phyloP scores from a whole-genome alignment of 345 rosid species.

The Combretum micranthum region DNA sequence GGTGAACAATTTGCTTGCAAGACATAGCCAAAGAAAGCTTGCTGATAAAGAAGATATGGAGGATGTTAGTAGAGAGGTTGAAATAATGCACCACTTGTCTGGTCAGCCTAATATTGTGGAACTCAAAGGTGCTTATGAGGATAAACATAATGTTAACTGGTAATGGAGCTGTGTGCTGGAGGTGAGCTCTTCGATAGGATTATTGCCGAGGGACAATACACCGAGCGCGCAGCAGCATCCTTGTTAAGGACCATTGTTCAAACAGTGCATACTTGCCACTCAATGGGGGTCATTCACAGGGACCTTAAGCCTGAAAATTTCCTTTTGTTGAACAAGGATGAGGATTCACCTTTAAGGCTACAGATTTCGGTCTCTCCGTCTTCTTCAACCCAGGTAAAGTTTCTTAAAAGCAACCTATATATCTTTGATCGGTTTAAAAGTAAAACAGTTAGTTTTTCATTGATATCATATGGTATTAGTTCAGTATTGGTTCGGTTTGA shows the following conservation, averaged over 20 bases:
- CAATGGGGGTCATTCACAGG: conserved; percentile 68
- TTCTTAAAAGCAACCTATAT: not conserved
- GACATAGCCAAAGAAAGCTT: conserved; percentile 56
- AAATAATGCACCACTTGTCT: conserved; percentile 65
- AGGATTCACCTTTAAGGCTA: conserved; percentile 59
- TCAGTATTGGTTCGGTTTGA: too few relatives aligned
- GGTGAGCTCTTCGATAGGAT: conserved; percentile 69
- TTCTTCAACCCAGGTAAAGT: conserved; percentile 60
- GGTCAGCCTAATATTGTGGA: conserved; percentile 65
- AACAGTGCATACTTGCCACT: conserved; percentile 56
- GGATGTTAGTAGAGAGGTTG: conserved; percentile 61
- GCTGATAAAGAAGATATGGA: conserved; percentile 58
- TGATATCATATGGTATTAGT: too few relatives aligned
- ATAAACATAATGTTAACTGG: conserved; percentile 65
- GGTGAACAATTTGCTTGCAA: conserved; percentile 65
- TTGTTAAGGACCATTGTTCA: conserved; percentile 54
- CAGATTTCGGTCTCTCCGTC: conserved; percentile 63
- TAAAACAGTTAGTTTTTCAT: not conserved
- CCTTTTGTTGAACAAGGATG: conserved; percentile 53
- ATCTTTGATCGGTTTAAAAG: conserved; percentile 1
- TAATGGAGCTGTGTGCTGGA: conserved; percentile 76
- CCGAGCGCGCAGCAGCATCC: conserved; percentile 57
- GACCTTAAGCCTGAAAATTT: conserved; percentile 78
- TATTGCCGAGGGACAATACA: conserved; percentile 62
- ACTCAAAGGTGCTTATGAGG: conserved; percentile 69